A percentile compares a stretch with the other conserved stretches of the same genome.
These are phyloP conservation scores for Fusarium pseudocircinatum DNA, from an alignment of 2,329 filamentous ascomycete genomes.

Conservation along the genomic window DNA sequence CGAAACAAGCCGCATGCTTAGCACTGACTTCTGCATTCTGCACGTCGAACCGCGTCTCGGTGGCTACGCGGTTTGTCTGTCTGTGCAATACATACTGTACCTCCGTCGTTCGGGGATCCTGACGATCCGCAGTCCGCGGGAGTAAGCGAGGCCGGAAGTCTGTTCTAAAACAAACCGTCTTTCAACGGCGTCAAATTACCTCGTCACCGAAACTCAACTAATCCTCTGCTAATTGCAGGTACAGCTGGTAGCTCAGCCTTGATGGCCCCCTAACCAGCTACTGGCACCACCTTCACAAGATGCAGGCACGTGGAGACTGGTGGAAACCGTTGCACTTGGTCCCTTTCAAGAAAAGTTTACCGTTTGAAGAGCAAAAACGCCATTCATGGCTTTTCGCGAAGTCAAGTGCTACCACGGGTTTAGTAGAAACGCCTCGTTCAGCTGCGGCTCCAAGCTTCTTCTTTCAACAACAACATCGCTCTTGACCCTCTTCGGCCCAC, in stretches of 20 bases:
- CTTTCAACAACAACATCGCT: not conserved
- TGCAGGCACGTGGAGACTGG: slow-evolving; percentile 38
- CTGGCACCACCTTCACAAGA: slow-evolving; percentile 28
- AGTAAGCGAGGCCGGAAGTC: slow-evolving; percentile 16
- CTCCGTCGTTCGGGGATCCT: not conserved
- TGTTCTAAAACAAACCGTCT: slow-evolving; percentile 9
- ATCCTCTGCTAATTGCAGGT: not conserved
- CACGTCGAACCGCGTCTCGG: slow-evolving; percentile 2
- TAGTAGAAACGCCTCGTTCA: slow-evolving; percentile 27
- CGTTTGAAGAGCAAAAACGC: slow-evolving; percentile 23
- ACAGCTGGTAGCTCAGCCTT: slow-evolving; percentile 9
- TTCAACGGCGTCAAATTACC: slow-evolving; percentile 12
- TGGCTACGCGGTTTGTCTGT: not conserved
- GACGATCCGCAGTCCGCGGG: slow-evolving; percentile 18
- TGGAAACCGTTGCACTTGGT: slow-evolving; percentile 37
- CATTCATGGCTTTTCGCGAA: not conserved
- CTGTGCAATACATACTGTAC: not conserved
- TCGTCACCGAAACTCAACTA: not conserved
- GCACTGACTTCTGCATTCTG: slow-evolving; percentile 10
- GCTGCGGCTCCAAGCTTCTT: slow-evolving; percentile 26
- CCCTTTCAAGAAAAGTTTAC: slow-evolving; percentile 35
- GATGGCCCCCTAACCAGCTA: slow-evolving; percentile 4
- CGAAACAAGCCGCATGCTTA: slow-evolving; percentile 22
- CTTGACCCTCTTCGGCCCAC: not conserved
- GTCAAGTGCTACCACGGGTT: slow-evolving; percentile 3